These are phyloP conservation scores for Hygrophorus russula DNA, from an alignment of 768 basidiomycete species.

Conservation along the genomic window DNA sequence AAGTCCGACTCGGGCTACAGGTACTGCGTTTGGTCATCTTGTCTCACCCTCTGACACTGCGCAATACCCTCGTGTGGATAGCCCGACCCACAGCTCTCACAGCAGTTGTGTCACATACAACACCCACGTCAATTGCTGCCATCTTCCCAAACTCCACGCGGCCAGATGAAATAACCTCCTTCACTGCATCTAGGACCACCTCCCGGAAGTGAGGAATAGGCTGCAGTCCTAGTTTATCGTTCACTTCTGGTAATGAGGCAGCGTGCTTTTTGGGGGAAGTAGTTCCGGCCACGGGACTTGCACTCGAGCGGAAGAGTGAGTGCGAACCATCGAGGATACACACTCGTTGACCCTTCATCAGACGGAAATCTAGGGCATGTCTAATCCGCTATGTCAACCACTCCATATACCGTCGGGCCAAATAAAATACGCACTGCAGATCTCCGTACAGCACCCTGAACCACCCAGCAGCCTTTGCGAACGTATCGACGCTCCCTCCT, in stretches of 20 bases:
- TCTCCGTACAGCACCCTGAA: conserved; percentile 66
- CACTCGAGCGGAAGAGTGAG: conserved; percentile 31
- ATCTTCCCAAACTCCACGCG: conserved; percentile 27
- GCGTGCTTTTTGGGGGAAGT: too few species aligned
- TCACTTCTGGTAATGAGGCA: too few species aligned
- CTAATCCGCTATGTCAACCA: conserved; percentile 20
- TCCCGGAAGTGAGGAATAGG: conserved; percentile 50
- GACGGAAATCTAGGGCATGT: conserved; percentile 71
- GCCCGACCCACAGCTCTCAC: conserved; percentile 36
- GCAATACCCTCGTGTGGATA: conserved; percentile 37
- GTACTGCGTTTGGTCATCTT: not conserved
- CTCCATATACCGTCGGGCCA: not conserved
- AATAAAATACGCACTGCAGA: conserved; percentile 33
- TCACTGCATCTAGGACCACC: conserved; percentile 40
- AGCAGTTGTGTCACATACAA: conserved; percentile 42
- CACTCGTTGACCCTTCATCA: conserved; percentile 55
- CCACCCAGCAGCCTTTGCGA: conserved; percentile 76
- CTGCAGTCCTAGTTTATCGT: conserved; percentile 28
- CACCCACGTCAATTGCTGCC: conserved; percentile 48
- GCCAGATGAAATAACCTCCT: conserved; percentile 22
- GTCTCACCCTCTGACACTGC: conserved; percentile 6
- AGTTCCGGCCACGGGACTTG: not conserved
- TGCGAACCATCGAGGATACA: conserved; percentile 67
- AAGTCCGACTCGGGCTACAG: too few species aligned
- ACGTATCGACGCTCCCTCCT: conserved; percentile 42